Base-by-base conservation (phyloP, 345 rosid species). In the Reutealis trisperma region DNA sequence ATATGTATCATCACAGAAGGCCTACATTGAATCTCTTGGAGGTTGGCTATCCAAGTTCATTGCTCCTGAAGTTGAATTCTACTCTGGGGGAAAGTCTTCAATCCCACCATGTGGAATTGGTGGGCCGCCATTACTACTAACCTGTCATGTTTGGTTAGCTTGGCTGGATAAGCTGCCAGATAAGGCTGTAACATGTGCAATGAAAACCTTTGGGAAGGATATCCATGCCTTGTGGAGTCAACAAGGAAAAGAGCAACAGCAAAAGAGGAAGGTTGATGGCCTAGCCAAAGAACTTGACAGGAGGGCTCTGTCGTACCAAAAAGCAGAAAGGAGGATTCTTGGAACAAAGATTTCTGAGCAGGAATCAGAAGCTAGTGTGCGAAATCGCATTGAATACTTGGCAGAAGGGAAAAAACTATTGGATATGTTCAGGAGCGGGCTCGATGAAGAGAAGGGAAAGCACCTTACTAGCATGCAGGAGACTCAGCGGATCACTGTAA, bases 161-260 rank as follows among this genome's bases (percentile, higher is more conserved):
- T 77, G 75, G 58, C 24, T 82, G 49, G 83, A 81, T n/a, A 84
- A 68, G 44, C 75, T 87, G 73, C 85, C 90, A 10, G 70, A 72
- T n/a, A 77, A 72, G 68, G 75, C 77, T 10, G 90, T 85, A 24
- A 63, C 55, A 24, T n/a, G n/a, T 59, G 72, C 82, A 18, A 73
- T 85, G 75, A 82, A 82, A 70, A 66, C 75, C 77, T 75, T 84
- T 27, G 65, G 62, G 2, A 82, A 79, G 71, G 80, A 82, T 22
- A 72, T 87, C 63, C 82, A 51, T 21, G 67, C 72, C 0, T 15
- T 87, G 60, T 80, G 79, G 84, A 64, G 51, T 72, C 87, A 85
- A 60, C 88, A 87, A 58, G 83, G 88, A 21, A 77, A 82, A 41
- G 88, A 87, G 77, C 83, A 80, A 34, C 78, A 87, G 6, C 87